These are phyloP conservation scores for Solanum hybrid DNA, from an alignment of 305 asterid genomes.

Conservation along the genomic window DNA sequence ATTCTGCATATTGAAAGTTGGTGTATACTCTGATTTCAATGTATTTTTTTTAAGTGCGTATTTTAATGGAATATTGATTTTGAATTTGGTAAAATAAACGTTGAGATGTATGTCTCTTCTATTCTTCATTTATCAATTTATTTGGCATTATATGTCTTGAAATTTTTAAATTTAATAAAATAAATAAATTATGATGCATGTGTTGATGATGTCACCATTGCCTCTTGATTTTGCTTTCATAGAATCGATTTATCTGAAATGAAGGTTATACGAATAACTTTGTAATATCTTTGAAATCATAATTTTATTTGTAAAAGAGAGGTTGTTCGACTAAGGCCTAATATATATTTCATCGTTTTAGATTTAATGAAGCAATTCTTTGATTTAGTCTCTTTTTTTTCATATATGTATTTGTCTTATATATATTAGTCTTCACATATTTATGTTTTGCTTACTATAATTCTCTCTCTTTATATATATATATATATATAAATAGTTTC, in stretches of 20 bases:
- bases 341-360: neutral
- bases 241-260: too few species aligned
- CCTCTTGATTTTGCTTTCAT: neutral
- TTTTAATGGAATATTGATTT: too few species aligned
- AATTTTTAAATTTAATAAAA: too few species aligned
- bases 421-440: neutral
- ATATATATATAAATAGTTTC: too few species aligned
- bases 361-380: neutral
- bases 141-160: neutral
- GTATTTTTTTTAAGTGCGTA: neutral
- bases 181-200: neutral
- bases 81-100: neutral
- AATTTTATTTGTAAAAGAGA: too few species aligned
- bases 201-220: neutral
- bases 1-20: neutral
- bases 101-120: neutral
- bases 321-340: neutral
- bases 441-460: neutral
- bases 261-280: neutral
- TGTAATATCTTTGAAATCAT: too few species aligned
- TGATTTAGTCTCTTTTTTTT: neutral
- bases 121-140: neutral
- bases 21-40: neutral
- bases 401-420: too few species aligned
- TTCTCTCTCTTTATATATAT: neutral